Conservation (phyloP, 139 green algal genomes). For the Astrephomene gubernaculifera region DNA sequence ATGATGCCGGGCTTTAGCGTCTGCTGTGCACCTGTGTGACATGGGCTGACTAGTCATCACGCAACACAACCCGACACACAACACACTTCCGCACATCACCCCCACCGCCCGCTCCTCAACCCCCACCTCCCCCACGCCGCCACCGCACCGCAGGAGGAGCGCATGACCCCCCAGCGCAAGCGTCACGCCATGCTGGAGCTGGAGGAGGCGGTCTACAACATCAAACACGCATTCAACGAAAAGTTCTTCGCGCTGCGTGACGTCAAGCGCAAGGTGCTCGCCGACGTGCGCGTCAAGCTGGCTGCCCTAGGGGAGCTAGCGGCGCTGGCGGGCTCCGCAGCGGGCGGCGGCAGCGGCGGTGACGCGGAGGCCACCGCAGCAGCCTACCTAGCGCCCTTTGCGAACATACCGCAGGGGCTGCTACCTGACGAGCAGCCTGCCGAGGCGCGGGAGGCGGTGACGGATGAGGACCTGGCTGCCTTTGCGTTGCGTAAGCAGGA, state of each 20-base stretch:
- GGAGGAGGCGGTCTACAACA: slow-evolving; percentile 66
- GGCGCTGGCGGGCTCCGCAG: not conserved
- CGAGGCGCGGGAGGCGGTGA: slow-evolving; percentile 62
- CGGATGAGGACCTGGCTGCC: slow-evolving; percentile 51
- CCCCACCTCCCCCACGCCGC: not conserved
- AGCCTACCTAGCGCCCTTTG: slow-evolving; percentile 19
- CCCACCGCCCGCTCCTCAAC: not conserved
- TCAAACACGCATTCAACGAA: slow-evolving; percentile 76
- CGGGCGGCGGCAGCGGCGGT: not conserved
- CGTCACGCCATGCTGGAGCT: slow-evolving; percentile 75
- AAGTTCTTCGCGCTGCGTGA: slow-evolving; percentile 75
- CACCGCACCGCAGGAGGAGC: slow-evolving; percentile 65
- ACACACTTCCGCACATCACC: not conserved
- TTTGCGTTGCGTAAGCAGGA: slow-evolving; percentile 47
- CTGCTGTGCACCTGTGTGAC: no score
- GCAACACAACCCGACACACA: no score
- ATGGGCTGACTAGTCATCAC: no score
- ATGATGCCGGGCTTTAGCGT: no score
- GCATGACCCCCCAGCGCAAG: slow-evolving; percentile 75
- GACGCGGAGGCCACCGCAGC: not conserved
- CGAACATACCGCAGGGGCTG: slow-evolving; percentile 1
- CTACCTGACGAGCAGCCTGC: slow-evolving; percentile 59
- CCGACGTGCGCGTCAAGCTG: slow-evolving; percentile 39
- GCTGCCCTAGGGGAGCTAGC: slow-evolving; percentile 40
- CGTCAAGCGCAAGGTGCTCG: slow-evolving; percentile 60